Percentiles rank a stretch among this genome's conserved stretches.
Conservation (phyloP, 352 stramenopile species). For the Elongisporangium undulatum region DNA sequence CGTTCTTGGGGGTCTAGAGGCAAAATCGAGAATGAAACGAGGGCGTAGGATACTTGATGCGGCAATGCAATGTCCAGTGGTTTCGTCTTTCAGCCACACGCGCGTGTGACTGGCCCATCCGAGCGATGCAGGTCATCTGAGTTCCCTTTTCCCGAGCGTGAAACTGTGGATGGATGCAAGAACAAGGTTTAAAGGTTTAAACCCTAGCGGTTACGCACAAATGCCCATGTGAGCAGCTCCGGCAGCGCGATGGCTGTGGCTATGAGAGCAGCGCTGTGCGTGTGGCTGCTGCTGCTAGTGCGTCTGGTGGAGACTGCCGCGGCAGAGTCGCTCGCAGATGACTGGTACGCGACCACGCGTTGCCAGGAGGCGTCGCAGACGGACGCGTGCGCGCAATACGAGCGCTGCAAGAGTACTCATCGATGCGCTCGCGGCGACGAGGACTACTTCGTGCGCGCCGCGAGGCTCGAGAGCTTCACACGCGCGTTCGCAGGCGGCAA, state of each 20-base stretch:
- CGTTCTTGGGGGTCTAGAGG: too few relatives aligned
- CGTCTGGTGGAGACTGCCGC: neutral
- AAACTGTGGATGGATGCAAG: conserved; percentile 4
- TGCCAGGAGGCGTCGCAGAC: conserved; percentile 47
- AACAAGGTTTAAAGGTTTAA: too few relatives aligned
- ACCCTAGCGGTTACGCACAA: neutral
- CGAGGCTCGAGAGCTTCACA: conserved; percentile 63
- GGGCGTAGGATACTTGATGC: too few relatives aligned
- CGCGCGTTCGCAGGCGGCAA: conserved; percentile 81
- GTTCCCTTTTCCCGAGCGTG: too few relatives aligned
- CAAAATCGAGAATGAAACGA: too few relatives aligned
- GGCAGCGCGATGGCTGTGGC: neutral
- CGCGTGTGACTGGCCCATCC: too few relatives aligned
- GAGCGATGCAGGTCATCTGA: too few relatives aligned
- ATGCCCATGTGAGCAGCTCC: neutral
- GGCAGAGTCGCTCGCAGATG: conserved; percentile 24
- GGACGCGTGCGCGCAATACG: conserved; percentile 62
- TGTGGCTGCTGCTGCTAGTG: neutral
- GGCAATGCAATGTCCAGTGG: too few relatives aligned
- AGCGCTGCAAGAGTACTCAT: conserved; percentile 94
- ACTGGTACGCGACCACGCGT: conserved; percentile 54
- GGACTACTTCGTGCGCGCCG: conserved; percentile 86
- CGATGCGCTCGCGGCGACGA: conserved; percentile 87
- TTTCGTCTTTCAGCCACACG: too few relatives aligned
- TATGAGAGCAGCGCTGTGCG: neutral